phyloP scores from a whole-genome alignment of 768 basidiomycete genomes.

The Boletellus ananiceps region DNA sequence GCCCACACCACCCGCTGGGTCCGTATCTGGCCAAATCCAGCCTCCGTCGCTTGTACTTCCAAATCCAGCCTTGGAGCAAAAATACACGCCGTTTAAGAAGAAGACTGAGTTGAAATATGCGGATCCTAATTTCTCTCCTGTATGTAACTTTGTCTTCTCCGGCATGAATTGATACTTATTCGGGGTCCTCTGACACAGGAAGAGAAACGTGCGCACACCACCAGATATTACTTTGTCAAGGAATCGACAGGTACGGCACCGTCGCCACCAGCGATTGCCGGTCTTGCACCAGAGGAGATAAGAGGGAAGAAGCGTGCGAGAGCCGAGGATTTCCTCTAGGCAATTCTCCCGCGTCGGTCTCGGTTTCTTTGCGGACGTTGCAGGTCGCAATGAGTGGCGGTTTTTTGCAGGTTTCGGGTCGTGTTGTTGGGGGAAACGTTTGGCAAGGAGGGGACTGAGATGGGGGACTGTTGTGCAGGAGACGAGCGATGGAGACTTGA shows the following conservation, averaged over 20 bases:
- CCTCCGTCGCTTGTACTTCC: constrained; percentile 43
- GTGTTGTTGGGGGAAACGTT: constrained; percentile 12
- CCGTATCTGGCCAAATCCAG: constrained; percentile 22
- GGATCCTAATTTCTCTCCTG: constrained; percentile 77
- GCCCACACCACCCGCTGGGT: constrained; percentile 16
- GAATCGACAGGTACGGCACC: constrained; percentile 29
- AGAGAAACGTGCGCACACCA: constrained; percentile 64
- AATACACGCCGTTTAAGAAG: constrained; percentile 73
- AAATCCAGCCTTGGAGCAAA: constrained; percentile 54
- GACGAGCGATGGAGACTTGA: constrained; percentile 29
- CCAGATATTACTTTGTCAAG: constrained; percentile 57
- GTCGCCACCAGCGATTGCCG: constrained; percentile 25
- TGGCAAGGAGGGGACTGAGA: not conserved
- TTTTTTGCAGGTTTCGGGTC: constrained; percentile 30
- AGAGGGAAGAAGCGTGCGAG: constrained; percentile 81
- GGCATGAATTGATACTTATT: not conserved
- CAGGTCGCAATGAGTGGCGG: constrained; percentile 29
- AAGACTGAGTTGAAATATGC: constrained; percentile 65
- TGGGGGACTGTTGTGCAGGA: not conserved
- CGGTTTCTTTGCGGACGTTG: constrained; percentile 25
- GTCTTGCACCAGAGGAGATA: constrained; percentile 45
- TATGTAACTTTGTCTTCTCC: constrained; percentile 32
- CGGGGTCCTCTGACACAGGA: constrained; percentile 44
- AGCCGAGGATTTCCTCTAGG: constrained; percentile 79
- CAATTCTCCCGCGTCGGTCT: constrained; percentile 23